Evolutionary conservation across 495 filamentous ascomycete species (phyloP), one percentile per base, ranked within the genome.

Genomic region (Clohesyomyces aquaticus): DNA sequence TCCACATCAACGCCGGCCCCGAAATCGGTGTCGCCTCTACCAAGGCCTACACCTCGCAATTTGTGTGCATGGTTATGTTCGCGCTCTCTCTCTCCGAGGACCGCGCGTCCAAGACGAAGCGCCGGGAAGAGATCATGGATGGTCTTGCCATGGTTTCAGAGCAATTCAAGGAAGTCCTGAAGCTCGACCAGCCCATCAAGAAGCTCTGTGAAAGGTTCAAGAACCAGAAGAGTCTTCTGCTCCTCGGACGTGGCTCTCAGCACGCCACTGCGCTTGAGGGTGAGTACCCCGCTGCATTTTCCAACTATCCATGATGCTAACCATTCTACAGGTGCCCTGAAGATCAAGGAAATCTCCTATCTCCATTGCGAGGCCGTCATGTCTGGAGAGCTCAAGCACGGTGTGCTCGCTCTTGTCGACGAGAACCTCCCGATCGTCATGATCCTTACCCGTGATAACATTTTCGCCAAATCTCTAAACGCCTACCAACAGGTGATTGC

Each of bases 271-370:
- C 94, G 19, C 87, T 98, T 43, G 94, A 98, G 80, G 94, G 94
- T 85, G 32, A 38, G 32, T 38, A 6, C 32, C 32, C 16, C 16
- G 11, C 9, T 23, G 65, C 18, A 19, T 3, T 52, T 23, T 6
- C 21, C 25, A 2, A 26, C 3, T 43, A n/a, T 35, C 35, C 19
- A 22, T 38, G 38, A 21, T 16, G 55, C 61, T 71, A 62, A 73
- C 26, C 50, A 73, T 21, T 74, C 16, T 16, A 23, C 16, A 38
- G 32, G 32, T 14, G 94, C 94, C 49, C 82, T 98, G 35, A 98
- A 98, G 82, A 98, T 98, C 74, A 98, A 98, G 84, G 94, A 98
- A 79, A 98, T 98, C 68, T 98, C 94, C 47, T 98, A 98, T 76
- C 88, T 98, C 52, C 94, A 98, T 76, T 98, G 94, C 76, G 94